Evolutionary conservation across 306 rosid species (phyloP), one percentile per base, ranked within the genome.

Genomic region (Cyamopsis tetragonoloba): DNA sequence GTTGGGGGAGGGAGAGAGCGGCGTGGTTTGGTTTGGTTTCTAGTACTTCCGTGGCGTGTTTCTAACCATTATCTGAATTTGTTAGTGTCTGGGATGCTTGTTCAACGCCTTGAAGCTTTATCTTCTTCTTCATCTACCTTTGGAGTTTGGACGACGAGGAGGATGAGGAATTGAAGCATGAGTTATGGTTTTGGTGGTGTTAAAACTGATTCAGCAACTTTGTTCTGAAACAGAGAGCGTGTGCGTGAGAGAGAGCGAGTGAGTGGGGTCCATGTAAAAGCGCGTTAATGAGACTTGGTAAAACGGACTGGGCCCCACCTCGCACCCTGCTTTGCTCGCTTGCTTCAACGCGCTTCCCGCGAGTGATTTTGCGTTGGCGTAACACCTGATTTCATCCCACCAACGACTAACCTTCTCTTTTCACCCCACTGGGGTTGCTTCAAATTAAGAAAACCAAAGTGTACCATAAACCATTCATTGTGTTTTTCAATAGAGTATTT

Each of bases 71-170:
- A 20, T 63, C 63, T 26, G 57, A 48, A 41, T 72, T 87, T 83
- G 90, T 82, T 78, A 50, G 80, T 17, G 82, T 75, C 18, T 57
- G 76, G 83, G 95, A 81, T 88, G 87, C 76, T 88, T 83, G 84
- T 82, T 13, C 10, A n/a, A n/a, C n/a, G 41, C 28, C 62, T 15
- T 53, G 46, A 69, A 64, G 30, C 41, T 68, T 42, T 38, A 22
- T 63, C 68, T 32, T 76, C 35, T 38, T 60, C 62, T 56, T 28
- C 76, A 17, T 6, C 19, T 49, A 6, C 62, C 8, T 56, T 56
- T 56, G 8, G 42, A 30, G 30, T 56, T 7, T 8, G 22, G 58
- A n/a, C n/a, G n/a, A n/a, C n/a, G n/a, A n/a, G n/a, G n/a, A n/a
- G n/a, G n/a, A n/a, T n/a, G n/a, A n/a, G n/a, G n/a, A n/a, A n/a